Base-by-base conservation (phyloP, 495 filamentous ascomycete species). In the Chaetomium tenue region DNA sequence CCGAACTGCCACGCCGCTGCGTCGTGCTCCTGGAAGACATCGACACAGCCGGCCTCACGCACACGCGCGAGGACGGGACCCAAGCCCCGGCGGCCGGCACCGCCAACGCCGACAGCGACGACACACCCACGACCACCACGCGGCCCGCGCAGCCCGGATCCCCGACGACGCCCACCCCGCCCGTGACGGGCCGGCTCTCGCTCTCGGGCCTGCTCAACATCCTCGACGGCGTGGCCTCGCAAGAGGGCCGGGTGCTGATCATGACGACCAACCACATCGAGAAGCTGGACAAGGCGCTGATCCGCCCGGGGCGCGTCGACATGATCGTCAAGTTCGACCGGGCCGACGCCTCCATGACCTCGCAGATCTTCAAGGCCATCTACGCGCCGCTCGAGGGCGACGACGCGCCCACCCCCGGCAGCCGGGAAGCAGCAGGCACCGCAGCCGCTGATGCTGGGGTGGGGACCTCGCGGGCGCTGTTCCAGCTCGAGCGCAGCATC, bases 211-310 rank as follows among this genome's bases (percentile, higher is more conserved):
- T 94, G 13, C 78, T 94, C 46, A 94, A 93, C 66, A 89, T 89
- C 39, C 83, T 94, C 37, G 91, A 93, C 67, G 90, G 91, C 18
- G 88, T 92, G n/a, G 87, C 88, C 9, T 86, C 85, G 0, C 85
- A 86, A 58, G 89, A 93, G 72, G 91, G 90, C 15, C 83, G 89
- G 6, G 84, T 93, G 20, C 81, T 93, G 11, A 88, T 94, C 66
- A 93, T 94, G 89, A 93, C 90, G 3, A 92, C 91, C 52, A 94
- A 94, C 68, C 88, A 91, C 68, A 69, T 86, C 13, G 88, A 92
- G 40, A 88, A 88, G 65, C 80, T 94, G 0, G 91, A 94, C 67
- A 79, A 85, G 44, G 90, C 91, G 0, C 80, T 94, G 3, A 87
- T 91, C 60, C 86, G 91, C 0, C 88, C 89, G 13, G 90, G 91